Conservation (phyloP, 2,329 filamentous ascomycete genomes). For the Triangularia setosa region DNA sequence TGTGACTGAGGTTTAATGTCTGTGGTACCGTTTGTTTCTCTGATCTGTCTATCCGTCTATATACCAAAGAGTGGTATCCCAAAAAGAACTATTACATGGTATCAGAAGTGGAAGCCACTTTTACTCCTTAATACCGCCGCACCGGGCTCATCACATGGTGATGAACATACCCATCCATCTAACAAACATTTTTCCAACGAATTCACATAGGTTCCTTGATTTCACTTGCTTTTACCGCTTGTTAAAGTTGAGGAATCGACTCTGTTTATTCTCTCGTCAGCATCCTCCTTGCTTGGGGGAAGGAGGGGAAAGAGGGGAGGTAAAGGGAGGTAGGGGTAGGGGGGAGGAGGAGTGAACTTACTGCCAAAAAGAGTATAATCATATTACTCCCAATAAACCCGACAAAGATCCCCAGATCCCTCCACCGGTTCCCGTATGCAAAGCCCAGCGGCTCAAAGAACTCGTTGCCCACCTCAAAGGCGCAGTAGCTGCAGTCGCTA, state of each 20-base stretch:
- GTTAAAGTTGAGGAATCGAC: conserved; percentile 53
- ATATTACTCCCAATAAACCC: conserved; percentile 77
- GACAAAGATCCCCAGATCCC: conserved; percentile 74
- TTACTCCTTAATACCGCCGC: neutral
- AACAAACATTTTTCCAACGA: neutral
- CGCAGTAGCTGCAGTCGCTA: conserved; percentile 72
- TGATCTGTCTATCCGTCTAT: neutral
- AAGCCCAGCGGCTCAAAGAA: conserved; percentile 69
- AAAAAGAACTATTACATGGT: neutral
- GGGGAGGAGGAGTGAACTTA: conserved; percentile 36
- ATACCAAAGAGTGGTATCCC: neutral
- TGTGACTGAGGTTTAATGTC: neutral
- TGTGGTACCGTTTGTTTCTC: neutral
- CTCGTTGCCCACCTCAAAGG: conserved; percentile 74
- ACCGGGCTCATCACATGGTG: neutral
- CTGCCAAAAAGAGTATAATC: conserved; percentile 53
- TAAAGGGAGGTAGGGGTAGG: too few species aligned
- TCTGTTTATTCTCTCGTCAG: conserved; percentile 30
- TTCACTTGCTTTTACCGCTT: conserved; percentile 35
- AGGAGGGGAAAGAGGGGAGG: too few species aligned
- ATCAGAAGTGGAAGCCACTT: neutral
- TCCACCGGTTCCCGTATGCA: conserved; percentile 67
- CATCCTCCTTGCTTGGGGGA: too few species aligned
- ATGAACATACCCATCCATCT: neutral
- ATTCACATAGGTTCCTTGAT: too few species aligned